These are phyloP conservation scores for Trypanosoma congolense DNA, from an alignment of 208 protist species.

Conservation along the genomic window DNA sequence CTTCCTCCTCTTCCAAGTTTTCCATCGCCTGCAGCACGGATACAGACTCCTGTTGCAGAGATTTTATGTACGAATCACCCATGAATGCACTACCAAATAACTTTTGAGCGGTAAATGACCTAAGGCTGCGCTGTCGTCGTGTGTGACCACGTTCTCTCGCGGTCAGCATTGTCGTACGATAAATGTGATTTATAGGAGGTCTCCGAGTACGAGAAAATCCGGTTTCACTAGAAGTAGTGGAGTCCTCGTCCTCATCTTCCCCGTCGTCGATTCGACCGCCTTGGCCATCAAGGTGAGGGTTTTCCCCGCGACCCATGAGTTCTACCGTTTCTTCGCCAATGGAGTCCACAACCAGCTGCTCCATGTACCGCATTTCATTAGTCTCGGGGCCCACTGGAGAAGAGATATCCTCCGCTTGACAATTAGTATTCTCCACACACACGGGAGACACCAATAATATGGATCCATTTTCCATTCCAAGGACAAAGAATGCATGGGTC, in stretches of 20 bases:
- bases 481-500: slow-evolving; percentile 34
- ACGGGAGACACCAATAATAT: slow-evolving; percentile 23
- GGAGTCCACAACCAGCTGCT: background rate
- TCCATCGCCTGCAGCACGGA: slow-evolving; percentile 3
- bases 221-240: background rate
- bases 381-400: background rate
- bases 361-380: background rate
- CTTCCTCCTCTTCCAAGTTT: slow-evolving; percentile 1
- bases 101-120: background rate
- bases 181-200: slow-evolving; percentile 4
- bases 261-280: background rate
- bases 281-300: background rate
- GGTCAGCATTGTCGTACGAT: slow-evolving; percentile 9
- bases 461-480: slow-evolving; percentile 16
- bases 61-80: slow-evolving; percentile 11
- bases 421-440: background rate
- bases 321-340: background rate
- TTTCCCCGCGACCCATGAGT: background rate
- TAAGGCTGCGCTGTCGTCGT: background rate
- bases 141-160: background rate
- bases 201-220: background rate
- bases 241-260: slow-evolving; percentile 1
- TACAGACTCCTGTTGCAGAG: background rate
- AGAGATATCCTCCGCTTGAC: background rate
- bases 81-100: slow-evolving; percentile 18